These are phyloP conservation scores for Yamadazyma blattariae DNA, from an alignment of 1,139 yeast species.

Conservation along the genomic window DNA sequence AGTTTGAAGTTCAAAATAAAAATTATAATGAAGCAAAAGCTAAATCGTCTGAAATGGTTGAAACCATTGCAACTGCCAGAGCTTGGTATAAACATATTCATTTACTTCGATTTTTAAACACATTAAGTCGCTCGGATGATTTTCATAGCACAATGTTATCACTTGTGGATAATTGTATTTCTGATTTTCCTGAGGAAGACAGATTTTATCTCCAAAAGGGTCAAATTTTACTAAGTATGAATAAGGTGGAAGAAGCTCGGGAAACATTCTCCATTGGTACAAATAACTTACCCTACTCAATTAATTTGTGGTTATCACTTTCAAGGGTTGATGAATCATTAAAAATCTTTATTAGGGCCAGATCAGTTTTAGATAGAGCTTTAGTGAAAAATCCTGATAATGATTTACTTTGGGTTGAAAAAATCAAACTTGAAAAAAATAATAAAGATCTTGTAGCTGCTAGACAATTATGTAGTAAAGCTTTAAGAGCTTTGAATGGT, in stretches of 20 bases:
- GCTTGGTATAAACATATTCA: slow-evolving; percentile 66
- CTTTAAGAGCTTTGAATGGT: slow-evolving; percentile 56
- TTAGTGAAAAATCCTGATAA: slow-evolving; percentile 48
- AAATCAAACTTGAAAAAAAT: slow-evolving; percentile 56
- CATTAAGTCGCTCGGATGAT: slow-evolving; percentile 2
- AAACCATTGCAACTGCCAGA: slow-evolving; percentile 37
- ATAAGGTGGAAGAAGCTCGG: slow-evolving; percentile 39
- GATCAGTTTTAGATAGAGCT: slow-evolving; percentile 73
- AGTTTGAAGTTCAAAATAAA: slow-evolving; percentile 50
- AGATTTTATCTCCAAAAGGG: slow-evolving; percentile 60
- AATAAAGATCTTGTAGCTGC: slow-evolving; percentile 53
- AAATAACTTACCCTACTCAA: slow-evolving; percentile 39
- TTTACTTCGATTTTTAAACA: slow-evolving; percentile 40
- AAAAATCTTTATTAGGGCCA: slow-evolving; percentile 52
- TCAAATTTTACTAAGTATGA: slow-evolving; percentile 39
- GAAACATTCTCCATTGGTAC: slow-evolving; percentile 50
- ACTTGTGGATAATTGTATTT: slow-evolving; percentile 44
- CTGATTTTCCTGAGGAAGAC: slow-evolving; percentile 40
- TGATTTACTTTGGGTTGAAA: slow-evolving; percentile 56
- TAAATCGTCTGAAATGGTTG: slow-evolving; percentile 41
- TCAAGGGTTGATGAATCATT: slow-evolving; percentile 48
- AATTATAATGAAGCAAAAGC: slow-evolving; percentile 38
- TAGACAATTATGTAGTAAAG: slow-evolving; percentile 53
- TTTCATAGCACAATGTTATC: slow-evolving; percentile 29
- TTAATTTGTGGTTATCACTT: slow-evolving; percentile 56